These are phyloP conservation scores for Phyllosticta capitalensis DNA, from an alignment of 2,329 filamentous ascomycete species.

Conservation along the genomic window DNA sequence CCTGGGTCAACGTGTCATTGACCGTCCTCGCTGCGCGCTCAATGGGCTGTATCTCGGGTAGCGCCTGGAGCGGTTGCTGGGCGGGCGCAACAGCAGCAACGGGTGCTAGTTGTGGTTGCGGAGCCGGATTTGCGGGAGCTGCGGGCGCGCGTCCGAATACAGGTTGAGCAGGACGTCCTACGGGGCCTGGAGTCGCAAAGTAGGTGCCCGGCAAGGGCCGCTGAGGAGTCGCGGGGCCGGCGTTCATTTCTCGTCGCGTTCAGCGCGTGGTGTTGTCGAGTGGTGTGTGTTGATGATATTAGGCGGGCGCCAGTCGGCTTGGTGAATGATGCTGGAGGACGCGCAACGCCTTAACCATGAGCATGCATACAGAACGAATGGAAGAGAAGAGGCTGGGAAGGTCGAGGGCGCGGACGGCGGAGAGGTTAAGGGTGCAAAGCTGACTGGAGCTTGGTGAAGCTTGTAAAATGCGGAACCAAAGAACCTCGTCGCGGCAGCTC, in stretches of 20 bases:
- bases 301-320: slow-evolving; percentile 4
- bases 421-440: background rate
- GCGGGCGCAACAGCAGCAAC: slow-evolving; percentile 1
- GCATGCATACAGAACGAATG: slow-evolving; percentile 5
- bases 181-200: slow-evolving; percentile 55
- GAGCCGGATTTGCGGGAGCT: slow-evolving; percentile 7
- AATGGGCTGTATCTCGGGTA: slow-evolving; percentile 47
- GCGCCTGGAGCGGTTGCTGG: slow-evolving; percentile 2
- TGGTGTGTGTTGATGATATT: background rate
- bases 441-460: background rate
- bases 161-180: slow-evolving; percentile 4
- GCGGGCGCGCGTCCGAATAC: slow-evolving; percentile 6
- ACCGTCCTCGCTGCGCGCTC: slow-evolving; percentile 75
- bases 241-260: slow-evolving; percentile 2
- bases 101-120: slow-evolving; percentile 6
- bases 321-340: slow-evolving; percentile 2
- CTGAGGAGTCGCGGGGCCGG: slow-evolving; percentile 49
- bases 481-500: background rate
- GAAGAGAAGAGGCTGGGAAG: slow-evolving; percentile 1
- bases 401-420: slow-evolving; percentile 1
- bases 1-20: slow-evolving; percentile 65
- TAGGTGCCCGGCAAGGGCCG: slow-evolving; percentile 67
- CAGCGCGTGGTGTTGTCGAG: slow-evolving; percentile 2
- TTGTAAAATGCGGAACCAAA: background rate
- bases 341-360: background rate